Percentiles rank a stretch among this genome's conserved stretches.
These are phyloP conservation scores for Calonectria hongkongensis DNA, from an alignment of 2,329 filamentous ascomycete species.

Conservation along the genomic window DNA sequence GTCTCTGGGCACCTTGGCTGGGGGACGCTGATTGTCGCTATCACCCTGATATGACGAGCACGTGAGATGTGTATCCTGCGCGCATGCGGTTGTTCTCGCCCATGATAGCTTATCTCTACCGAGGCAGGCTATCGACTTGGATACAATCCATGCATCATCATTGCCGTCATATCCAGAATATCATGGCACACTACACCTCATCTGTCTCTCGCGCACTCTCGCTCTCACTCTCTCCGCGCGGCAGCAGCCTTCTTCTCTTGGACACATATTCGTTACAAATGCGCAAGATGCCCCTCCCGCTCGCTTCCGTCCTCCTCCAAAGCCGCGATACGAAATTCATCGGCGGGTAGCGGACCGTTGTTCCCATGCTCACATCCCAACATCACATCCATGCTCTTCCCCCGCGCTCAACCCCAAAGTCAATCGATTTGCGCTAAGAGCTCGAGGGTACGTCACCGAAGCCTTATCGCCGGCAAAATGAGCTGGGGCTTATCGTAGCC, in stretches of 20 bases:
- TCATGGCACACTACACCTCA: background rate
- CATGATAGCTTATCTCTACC: slow-evolving; percentile 20
- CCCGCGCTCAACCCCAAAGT: slow-evolving; percentile 9
- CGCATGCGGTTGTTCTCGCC: slow-evolving; percentile 14
- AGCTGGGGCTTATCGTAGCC: slow-evolving; percentile 53
- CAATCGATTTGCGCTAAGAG: slow-evolving; percentile 10
- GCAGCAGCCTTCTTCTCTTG: background rate
- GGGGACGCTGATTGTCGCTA: background rate
- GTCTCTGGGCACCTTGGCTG: background rate
- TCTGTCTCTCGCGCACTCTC: background rate
- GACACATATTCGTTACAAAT: background rate
- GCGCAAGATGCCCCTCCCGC: background rate
- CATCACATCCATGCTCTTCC: slow-evolving; percentile 10
- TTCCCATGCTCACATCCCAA: background rate
- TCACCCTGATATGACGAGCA: background rate
- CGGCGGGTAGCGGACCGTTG: slow-evolving; percentile 40
- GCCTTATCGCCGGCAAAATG: slow-evolving; percentile 48
- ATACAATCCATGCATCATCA: background rate
- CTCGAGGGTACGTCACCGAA: slow-evolving; percentile 50
- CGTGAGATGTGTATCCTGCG: slow-evolving; percentile 23
- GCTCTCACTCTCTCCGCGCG: no score
- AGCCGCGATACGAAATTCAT: slow-evolving; percentile 12
- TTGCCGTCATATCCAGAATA: background rate
- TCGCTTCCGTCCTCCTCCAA: background rate
- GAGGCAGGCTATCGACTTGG: background rate